These are phyloP conservation scores for Geoglossum glabrum DNA, from an alignment of 495 filamentous ascomycete species.

Conservation along the genomic window DNA sequence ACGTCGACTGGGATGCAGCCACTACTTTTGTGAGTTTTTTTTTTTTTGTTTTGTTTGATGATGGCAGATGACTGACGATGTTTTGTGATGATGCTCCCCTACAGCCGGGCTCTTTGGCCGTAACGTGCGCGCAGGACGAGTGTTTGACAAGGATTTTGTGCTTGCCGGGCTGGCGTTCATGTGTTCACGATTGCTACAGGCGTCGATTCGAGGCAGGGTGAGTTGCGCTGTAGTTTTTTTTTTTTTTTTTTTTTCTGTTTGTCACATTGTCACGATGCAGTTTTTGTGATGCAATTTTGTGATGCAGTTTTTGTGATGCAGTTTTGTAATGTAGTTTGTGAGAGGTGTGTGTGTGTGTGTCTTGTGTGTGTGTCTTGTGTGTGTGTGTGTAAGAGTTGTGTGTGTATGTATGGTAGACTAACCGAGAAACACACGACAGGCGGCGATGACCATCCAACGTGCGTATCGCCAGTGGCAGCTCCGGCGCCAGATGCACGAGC, in stretches of 20 bases:
- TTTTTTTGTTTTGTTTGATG: not conserved
- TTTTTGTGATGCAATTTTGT: too few relatives aligned
- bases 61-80: not conserved
- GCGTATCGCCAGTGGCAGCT: slow-evolving; percentile 14
- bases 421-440: slow-evolving; percentile 17
- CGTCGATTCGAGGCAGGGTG: slow-evolving; percentile 17
- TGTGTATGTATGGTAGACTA: not conserved
- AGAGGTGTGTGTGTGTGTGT: too few relatives aligned
- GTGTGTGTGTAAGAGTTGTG: too few relatives aligned
- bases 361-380: too few relatives aligned
- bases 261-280: not conserved
- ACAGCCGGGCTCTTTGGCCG: slow-evolving; percentile 17
- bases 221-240: not conserved
- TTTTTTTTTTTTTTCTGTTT: too few relatives aligned
- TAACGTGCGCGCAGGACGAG: slow-evolving; percentile 11
- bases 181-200: slow-evolving; percentile 37
- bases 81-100: not conserved
- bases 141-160: slow-evolving; percentile 30
- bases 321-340: too few relatives aligned
- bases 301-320: too few relatives aligned
- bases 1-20: slow-evolving; percentile 17
- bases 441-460: slow-evolving; percentile 31
- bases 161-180: slow-evolving; percentile 38
- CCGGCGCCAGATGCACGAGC: slow-evolving; percentile 4
- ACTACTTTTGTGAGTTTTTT: slow-evolving; percentile 23